phyloP scores from a whole-genome alignment of 2,329 filamentous ascomycete genomes.

The Pseudocercospora ulei region DNA sequence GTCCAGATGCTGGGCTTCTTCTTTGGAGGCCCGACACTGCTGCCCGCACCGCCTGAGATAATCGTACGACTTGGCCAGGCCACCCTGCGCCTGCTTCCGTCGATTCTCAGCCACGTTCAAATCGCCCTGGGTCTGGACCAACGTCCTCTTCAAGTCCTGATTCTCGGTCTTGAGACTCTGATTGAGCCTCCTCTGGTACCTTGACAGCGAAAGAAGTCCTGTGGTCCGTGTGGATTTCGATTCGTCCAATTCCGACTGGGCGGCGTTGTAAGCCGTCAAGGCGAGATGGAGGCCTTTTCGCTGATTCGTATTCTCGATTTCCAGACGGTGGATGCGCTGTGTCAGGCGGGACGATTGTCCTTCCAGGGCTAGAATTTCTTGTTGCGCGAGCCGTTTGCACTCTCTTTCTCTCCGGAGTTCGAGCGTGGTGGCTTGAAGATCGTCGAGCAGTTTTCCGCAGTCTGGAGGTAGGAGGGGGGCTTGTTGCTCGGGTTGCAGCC shows the following conservation, averaged over 20 bases:
- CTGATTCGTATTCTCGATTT: constrained; percentile 7
- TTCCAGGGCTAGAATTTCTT: not conserved
- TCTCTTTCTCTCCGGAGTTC: not conserved
- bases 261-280: constrained; percentile 7
- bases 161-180: constrained; percentile 12
- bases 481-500: not conserved
- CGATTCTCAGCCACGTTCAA: constrained; percentile 4
- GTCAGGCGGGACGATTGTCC: not conserved
- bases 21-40: too few relatives aligned
- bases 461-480: not conserved
- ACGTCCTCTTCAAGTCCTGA: constrained; percentile 6
- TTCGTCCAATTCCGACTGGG: constrained; percentile 8
- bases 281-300: constrained; percentile 13
- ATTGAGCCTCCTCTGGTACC: constrained; percentile 10
- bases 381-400: not conserved
- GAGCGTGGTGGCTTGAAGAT: not conserved
- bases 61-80: too few relatives aligned
- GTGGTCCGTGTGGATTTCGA: constrained; percentile 6
- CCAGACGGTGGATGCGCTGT: constrained; percentile 4
- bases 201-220: constrained; percentile 3
- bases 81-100: constrained; percentile 13
- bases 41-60: too few relatives aligned
- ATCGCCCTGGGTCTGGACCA: constrained; percentile 6
- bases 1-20: too few relatives aligned
- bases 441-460: not conserved